Evolutionary conservation across 176 grass and related monocot genomes (phyloP), one percentile per base, ranked within the genome.

Genomic region (Luzula sylvatica): DNA sequence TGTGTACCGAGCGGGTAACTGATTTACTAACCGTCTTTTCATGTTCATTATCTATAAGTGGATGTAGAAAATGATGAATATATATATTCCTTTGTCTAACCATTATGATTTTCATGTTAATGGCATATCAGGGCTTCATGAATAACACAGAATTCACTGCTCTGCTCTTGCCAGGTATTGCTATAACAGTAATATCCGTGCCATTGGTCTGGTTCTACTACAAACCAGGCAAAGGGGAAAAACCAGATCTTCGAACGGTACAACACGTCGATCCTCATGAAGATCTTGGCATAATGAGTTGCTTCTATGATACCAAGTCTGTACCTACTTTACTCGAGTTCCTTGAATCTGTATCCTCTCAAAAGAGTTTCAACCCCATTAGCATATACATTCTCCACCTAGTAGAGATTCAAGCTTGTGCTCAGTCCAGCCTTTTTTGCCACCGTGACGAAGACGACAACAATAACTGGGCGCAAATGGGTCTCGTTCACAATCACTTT

Each of bases 301-400:
- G 48, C 32, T n/a, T 77, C 26, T 54, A 38, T 25, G 21, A 77
- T 46, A 58, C 63, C 57, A 46, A 47, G 11, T 29, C 74, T 19
- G 47, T 71, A 3, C 28, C 57, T 2, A 3, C 22, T 14, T 11
- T 77, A 9, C 26, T 70, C 19, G 28, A 23, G 26, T 15, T 76
- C 35, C 15, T 76, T 7, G 73, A 76, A 48, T 67, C 25, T 7
- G 39, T 42, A 18, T 52, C 73, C 14, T 41, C 50, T 20, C 19
- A 23, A 20, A 19, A 30, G 8, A 17, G 23, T 17, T 15, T 13
- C 9, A 19, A 22, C 15, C 22, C 18, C 19, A 28, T 50, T 16
- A 70, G 66, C 45, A 20, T 64, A 12, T 70, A 78, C 46, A 28
- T 58, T 18, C 49, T 78, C 28, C 74, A 65, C 28, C 25, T 78